Evolutionary conservation across 768 basidiomycete genomes (phyloP).

Genomic region (Udeniomyces megalosporus): DNA sequence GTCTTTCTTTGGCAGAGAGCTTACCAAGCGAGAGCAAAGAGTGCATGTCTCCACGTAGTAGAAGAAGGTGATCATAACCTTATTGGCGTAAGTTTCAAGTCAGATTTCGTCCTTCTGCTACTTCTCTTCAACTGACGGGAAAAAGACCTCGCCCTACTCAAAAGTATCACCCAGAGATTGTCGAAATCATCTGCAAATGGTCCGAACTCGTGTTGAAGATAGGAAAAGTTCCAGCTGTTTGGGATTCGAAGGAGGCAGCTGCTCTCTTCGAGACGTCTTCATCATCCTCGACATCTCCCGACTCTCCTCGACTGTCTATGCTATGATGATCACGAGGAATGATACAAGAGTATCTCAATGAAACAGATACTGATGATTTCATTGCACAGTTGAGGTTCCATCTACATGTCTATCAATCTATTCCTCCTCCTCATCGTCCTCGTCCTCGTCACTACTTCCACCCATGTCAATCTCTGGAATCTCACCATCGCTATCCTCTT

Average conservation of each 20-base stretch:
- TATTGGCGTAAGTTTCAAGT: constrained; percentile 35
- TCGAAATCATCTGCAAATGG: constrained; percentile 54
- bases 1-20: constrained; percentile 51
- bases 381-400: too few species aligned
- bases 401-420: background rate
- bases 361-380: too few species aligned
- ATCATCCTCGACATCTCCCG: too few species aligned
- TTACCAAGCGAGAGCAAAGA: constrained; percentile 41
- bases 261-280: background rate
- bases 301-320: too few species aligned
- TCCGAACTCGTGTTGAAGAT: constrained; percentile 34
- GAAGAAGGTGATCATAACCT: constrained; percentile 71
- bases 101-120: background rate
- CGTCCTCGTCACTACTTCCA: constrained; percentile 51
- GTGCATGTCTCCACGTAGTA: constrained; percentile 50
- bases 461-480: constrained; percentile 63
- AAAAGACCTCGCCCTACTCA: too few species aligned
- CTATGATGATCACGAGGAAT: too few species aligned
- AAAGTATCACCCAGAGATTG: constrained; percentile 52
- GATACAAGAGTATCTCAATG: background rate
- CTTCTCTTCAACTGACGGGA: constrained; percentile 9
- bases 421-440: background rate
- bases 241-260: background rate
- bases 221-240: background rate
- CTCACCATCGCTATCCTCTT: constrained; percentile 42